Conservation (phyloP, 2,329 filamentous ascomycete species). For the Byssochlamys sp. region DNA sequence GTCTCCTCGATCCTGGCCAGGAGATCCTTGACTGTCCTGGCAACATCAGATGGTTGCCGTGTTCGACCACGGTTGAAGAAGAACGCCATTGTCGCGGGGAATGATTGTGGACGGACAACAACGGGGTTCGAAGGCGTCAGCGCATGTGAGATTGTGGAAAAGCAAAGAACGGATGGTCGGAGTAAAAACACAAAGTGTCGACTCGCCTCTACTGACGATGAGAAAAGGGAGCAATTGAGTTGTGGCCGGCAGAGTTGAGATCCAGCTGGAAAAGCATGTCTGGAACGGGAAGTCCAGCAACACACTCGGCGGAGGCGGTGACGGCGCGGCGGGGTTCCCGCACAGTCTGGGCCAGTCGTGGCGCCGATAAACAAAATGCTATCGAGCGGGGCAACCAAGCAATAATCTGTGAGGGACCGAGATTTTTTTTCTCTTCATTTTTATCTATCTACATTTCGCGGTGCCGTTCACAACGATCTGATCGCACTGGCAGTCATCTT, state of each 20-base stretch:
- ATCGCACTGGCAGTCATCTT: not conserved
- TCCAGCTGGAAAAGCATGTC: not conserved
- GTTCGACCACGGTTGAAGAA: slow-evolving; percentile 55
- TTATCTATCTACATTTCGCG: no score
- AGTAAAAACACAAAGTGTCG: not conserved
- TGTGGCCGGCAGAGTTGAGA: not conserved
- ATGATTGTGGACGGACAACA: slow-evolving; percentile 6
- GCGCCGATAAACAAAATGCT: not conserved
- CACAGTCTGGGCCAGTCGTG: slow-evolving; percentile 1
- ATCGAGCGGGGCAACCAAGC: slow-evolving; percentile 1
- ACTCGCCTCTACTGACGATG: not conserved
- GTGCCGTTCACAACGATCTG: not conserved
- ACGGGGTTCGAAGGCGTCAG: slow-evolving; percentile 4
- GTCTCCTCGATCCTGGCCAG: slow-evolving; percentile 53
- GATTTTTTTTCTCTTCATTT: not conserved
- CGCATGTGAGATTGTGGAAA: not conserved
- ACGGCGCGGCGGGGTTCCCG: slow-evolving; percentile 6
- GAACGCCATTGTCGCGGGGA: slow-evolving; percentile 52
- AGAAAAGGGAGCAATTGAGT: not conserved
- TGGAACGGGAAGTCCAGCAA: slow-evolving; percentile 9
- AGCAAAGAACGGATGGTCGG: not conserved
- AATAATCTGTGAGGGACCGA: not conserved
- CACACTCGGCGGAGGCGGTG: slow-evolving; percentile 6
- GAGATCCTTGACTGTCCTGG: slow-evolving; percentile 54
- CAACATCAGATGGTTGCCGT: slow-evolving; percentile 54